Evolutionary conservation across 139 green algal genomes (phyloP).

Genomic region (Chlamydomonas sp.): DNA sequence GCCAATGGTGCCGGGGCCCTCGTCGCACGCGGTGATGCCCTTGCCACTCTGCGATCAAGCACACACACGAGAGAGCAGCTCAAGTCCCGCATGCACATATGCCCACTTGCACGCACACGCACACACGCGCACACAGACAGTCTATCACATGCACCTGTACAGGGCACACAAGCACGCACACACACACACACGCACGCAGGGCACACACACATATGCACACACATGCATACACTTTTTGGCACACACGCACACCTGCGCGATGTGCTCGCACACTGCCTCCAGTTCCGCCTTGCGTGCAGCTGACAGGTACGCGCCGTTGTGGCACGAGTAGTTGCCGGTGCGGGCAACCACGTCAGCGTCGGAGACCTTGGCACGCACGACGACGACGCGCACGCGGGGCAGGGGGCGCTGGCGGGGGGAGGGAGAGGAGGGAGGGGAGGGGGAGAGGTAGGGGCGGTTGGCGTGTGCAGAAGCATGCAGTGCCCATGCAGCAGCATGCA

Average conservation of each 20-base stretch:
- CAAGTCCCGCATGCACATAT: too few relatives aligned
- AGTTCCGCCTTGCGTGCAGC: slow-evolving; percentile 21
- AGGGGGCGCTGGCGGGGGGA: background rate
- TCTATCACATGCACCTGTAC: too few relatives aligned
- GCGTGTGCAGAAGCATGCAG: slow-evolving; percentile 1
- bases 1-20: slow-evolving; percentile 38
- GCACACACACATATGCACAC: too few relatives aligned
- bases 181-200: too few relatives aligned
- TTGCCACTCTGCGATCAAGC: too few relatives aligned
- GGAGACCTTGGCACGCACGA: background rate
- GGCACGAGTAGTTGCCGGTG: slow-evolving; percentile 13
- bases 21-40: slow-evolving; percentile 37
- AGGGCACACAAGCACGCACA: too few relatives aligned
- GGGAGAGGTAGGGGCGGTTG: background rate
- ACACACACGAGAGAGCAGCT: too few relatives aligned
- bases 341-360: background rate
- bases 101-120: too few relatives aligned
- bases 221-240: too few relatives aligned
- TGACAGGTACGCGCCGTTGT: slow-evolving; percentile 17
- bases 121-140: too few relatives aligned
- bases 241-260: too few relatives aligned
- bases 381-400: background rate
- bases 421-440: slow-evolving; percentile 3
- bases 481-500: too few relatives aligned
- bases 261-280: slow-evolving; percentile 19